Conservation (phyloP, 2,329 filamentous ascomycete genomes). For the Trichoderma koningiopsis region DNA sequence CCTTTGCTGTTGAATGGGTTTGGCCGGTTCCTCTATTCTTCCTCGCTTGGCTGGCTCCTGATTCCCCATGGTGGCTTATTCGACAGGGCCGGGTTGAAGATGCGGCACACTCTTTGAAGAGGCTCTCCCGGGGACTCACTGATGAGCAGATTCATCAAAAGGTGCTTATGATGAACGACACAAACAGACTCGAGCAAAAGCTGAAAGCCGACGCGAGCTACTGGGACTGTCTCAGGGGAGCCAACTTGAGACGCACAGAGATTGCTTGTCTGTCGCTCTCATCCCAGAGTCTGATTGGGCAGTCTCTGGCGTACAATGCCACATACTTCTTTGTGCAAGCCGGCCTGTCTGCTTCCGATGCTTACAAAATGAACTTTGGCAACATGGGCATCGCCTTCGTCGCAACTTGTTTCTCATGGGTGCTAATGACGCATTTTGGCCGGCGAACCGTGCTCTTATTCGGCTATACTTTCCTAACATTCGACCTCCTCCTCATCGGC, state of each 20-base stretch:
- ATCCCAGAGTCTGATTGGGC: conserved; percentile 42
- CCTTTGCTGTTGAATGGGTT: conserved; percentile 34
- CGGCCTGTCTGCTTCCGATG: conserved; percentile 33
- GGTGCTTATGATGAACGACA: conserved; percentile 12
- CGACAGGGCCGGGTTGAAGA: conserved; percentile 38
- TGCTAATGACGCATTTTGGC: conserved; percentile 24
- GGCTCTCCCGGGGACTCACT: conserved; percentile 20
- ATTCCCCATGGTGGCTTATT: conserved; percentile 47
- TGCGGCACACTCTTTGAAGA: conserved; percentile 30
- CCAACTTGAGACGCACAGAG: conserved; percentile 41
- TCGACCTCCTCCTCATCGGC: conserved; percentile 25
- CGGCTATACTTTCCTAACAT: conserved; percentile 18
- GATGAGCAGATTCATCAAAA: conserved; percentile 24
- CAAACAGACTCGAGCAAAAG: conserved; percentile 30
- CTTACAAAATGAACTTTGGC: conserved; percentile 43
- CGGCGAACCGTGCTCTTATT: conserved; percentile 22
- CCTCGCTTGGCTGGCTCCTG: conserved; percentile 32
- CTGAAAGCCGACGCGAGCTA: conserved; percentile 33
- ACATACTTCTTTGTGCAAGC: conserved; percentile 47
- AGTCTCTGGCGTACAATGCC: conserved; percentile 44
- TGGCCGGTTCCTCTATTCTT: conserved; percentile 31
- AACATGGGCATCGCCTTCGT: conserved; percentile 41
- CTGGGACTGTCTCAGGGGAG: conserved; percentile 44
- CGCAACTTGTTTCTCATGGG: conserved; percentile 24
- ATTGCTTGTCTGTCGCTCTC: conserved; percentile 43